Evolutionary conservation across 177 flowering plant species (phyloP).

Genomic region (Vitis hybrid): DNA sequence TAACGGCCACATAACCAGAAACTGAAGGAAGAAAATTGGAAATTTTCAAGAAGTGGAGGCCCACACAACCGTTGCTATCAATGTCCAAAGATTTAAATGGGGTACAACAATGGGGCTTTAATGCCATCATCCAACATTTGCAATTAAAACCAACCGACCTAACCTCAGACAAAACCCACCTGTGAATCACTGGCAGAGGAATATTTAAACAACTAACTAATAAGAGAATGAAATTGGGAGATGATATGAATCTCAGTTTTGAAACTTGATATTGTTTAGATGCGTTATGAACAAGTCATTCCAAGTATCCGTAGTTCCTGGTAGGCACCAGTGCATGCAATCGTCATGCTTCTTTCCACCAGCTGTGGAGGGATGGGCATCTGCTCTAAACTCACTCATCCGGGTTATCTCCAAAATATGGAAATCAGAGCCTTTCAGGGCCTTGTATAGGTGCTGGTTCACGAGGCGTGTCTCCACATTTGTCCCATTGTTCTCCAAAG

Average conservation of each 20-base stretch:
- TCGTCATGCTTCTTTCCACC: slow-evolving; percentile 97
- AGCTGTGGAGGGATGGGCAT: slow-evolving; percentile 85
- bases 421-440: slow-evolving; percentile 63
- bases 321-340: slow-evolving; percentile 99
- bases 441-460: slow-evolving; percentile 70
- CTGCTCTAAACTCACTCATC: slow-evolving; percentile 91
- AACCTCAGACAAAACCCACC: no score
- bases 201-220: neutral
- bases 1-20: no score
- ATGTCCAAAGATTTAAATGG: no score
- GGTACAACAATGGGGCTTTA: no score
- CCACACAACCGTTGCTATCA: no score
- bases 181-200: neutral
- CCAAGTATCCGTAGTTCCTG: slow-evolving; percentile 94
- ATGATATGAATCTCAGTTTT: slow-evolving; percentile 11
- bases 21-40: no score
- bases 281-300: slow-evolving; percentile 72
- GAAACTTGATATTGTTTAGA: slow-evolving; percentile 31
- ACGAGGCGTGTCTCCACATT: slow-evolving; percentile 81
- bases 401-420: slow-evolving; percentile 68
- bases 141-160: no score
- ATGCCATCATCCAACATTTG: no score
- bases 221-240: neutral
- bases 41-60: no score
- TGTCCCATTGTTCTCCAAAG: slow-evolving; percentile 57